Evolutionary conservation across 1,139 yeast species (phyloP).

Genomic region (Wickerhamomyces sp.): DNA sequence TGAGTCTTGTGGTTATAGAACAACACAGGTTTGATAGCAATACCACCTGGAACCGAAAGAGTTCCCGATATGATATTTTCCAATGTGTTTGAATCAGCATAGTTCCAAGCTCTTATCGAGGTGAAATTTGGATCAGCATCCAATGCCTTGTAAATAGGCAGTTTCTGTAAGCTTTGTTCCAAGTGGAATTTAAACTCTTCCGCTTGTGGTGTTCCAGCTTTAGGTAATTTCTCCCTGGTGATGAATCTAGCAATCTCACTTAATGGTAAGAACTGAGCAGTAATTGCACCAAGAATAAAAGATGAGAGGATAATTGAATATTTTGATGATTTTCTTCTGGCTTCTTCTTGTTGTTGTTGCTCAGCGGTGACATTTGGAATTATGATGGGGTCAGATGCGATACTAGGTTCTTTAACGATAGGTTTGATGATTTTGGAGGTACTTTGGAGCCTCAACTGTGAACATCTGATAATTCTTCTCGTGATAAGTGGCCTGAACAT

Average conservation of each 20-base stretch:
- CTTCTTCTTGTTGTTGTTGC: background rate
- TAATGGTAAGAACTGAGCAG: conserved; percentile 22
- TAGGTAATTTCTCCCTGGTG: conserved; percentile 19
- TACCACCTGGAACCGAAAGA: conserved; percentile 66
- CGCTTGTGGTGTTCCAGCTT: conserved; percentile 21
- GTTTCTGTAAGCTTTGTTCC: conserved; percentile 41
- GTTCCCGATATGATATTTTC: conserved; percentile 20
- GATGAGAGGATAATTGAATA: conserved; percentile 17
- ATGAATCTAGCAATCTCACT: conserved; percentile 19
- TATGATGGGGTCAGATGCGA: no score
- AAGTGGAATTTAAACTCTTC: conserved; percentile 30
- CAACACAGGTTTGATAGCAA: conserved; percentile 66
- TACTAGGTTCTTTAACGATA: no score
- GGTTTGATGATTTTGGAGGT: no score
- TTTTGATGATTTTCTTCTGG: conserved; percentile 6
- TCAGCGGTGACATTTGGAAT: no score
- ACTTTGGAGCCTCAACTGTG: no score
- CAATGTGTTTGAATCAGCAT: conserved; percentile 38
- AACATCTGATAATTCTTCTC: no score
- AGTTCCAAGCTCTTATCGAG: conserved; percentile 55
- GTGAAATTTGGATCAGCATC: conserved; percentile 38
- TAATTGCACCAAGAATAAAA: conserved; percentile 21
- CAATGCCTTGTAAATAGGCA: conserved; percentile 49
- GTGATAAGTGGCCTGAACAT: no score
- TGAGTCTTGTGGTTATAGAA: conserved; percentile 55